These are phyloP conservation scores for Fusarium buharicum DNA, from an alignment of 2,329 filamentous ascomycete species.

Conservation along the genomic window DNA sequence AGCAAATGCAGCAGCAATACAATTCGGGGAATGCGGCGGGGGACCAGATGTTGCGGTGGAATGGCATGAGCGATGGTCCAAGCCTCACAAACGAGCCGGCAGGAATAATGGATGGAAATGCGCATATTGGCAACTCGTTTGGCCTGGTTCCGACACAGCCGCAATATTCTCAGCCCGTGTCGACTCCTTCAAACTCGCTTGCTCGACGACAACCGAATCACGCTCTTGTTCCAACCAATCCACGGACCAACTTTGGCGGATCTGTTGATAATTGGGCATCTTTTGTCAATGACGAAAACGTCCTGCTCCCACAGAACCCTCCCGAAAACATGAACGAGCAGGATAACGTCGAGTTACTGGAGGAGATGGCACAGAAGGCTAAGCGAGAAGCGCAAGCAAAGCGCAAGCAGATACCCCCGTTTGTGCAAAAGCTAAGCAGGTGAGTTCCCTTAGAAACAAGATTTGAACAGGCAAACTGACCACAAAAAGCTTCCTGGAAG, in stretches of 20 bases:
- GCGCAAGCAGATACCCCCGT: slow-evolving; percentile 94
- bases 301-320: slow-evolving; percentile 52
- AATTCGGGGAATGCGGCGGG: slow-evolving; percentile 57
- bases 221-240: slow-evolving; percentile 58
- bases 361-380: slow-evolving; percentile 80
- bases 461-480: slow-evolving; percentile 36
- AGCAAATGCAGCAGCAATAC: slow-evolving; percentile 62
- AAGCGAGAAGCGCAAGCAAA: slow-evolving; percentile 91
- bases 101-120: slow-evolving; percentile 46
- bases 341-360: slow-evolving; percentile 81
- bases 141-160: slow-evolving; percentile 53
- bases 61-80: slow-evolving; percentile 51
- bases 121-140: slow-evolving; percentile 52
- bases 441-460: slow-evolving; percentile 55
- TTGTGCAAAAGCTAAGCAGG: slow-evolving; percentile 98
- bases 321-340: slow-evolving; percentile 58
- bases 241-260: slow-evolving; percentile 53
- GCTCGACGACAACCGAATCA: slow-evolving; percentile 64
- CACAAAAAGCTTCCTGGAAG: slow-evolving; percentile 83
- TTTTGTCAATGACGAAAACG: slow-evolving; percentile 56
- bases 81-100: slow-evolving; percentile 47
- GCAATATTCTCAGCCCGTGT: slow-evolving; percentile 47
- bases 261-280: slow-evolving; percentile 54
- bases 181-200: slow-evolving; percentile 60
- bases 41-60: slow-evolving; percentile 61